phyloP scores from a whole-genome alignment of 139 green algal species.

The Micromonas commoda region DNA sequence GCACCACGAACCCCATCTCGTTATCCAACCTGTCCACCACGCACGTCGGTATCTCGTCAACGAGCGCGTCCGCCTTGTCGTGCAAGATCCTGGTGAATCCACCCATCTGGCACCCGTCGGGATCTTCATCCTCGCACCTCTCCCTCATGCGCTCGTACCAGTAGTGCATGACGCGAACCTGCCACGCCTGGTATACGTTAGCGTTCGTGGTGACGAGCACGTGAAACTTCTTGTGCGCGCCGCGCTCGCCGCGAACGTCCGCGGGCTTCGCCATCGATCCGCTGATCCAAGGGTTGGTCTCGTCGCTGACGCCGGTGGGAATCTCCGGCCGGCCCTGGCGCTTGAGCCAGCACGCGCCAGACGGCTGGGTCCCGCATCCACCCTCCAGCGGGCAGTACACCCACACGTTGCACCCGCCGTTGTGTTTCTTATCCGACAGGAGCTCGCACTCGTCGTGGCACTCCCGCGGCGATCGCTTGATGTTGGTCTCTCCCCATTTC shows the following conservation, averaged over 20 bases:
- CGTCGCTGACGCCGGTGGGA: not conserved
- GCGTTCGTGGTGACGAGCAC: slow-evolving; percentile 40
- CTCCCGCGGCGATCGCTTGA: not conserved
- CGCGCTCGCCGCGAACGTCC: not conserved
- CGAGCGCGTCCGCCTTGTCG: slow-evolving; percentile 74
- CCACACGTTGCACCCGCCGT: slow-evolving; percentile 25
- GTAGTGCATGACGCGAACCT: slow-evolving; percentile 59
- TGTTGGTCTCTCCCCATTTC: slow-evolving; percentile 24
- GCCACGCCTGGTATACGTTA: slow-evolving; percentile 51
- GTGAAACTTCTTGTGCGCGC: slow-evolving; percentile 34
- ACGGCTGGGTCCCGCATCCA: slow-evolving; percentile 8
- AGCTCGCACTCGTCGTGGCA: slow-evolving; percentile 19
- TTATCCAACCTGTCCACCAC: slow-evolving; percentile 69
- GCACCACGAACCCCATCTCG: slow-evolving; percentile 77
- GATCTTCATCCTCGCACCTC: not conserved
- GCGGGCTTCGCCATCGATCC: not conserved
- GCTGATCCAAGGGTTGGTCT: not conserved
- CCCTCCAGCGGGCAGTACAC: slow-evolving; percentile 12
- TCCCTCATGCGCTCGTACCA: slow-evolving; percentile 45
- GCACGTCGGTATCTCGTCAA: slow-evolving; percentile 91
- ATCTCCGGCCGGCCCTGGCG: slow-evolving; percentile 5
- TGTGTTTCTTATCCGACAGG: not conserved
- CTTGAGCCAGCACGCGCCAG: slow-evolving; percentile 28
- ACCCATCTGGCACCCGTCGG: slow-evolving; percentile 77
- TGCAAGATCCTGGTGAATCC: slow-evolving; percentile 94